Base-by-base conservation (phyloP, 192 early-diverging fungal genomes). In the Paraglomus occultum region DNA sequence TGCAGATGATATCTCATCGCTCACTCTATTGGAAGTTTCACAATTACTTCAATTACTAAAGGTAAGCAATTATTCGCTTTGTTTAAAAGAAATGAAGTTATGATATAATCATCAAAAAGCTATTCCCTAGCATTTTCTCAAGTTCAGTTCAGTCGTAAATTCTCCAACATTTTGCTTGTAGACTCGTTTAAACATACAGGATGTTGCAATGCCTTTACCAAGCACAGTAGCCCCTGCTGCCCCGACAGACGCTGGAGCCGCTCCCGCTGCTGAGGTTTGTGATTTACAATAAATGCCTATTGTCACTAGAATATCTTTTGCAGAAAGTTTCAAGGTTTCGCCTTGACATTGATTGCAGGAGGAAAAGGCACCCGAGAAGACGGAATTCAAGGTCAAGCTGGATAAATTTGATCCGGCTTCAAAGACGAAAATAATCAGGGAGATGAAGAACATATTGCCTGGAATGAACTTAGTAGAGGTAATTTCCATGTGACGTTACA, bases 351-450 rank as follows among this genome's bases (percentile, higher is more conserved):
- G 9, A 15, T 43, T 23, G 47, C 59, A 84, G 76, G 87, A 92
- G 82, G 94, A 93, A 73, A 95, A 96, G 83, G 83, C 92, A 23
- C 88, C 77, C 1, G 97, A 94, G 70, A 94, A 96, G 89, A 92
- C 94, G 20, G 88, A 91, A 66, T 97, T 99, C 85, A 94, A 86
- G 75, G 92, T 99, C 69, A 99, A 91, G 83, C 87, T 99, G 42
- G 94, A 95, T 68, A 95, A 94, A 89, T 90, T 96, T 67, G 94
- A 97, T 72, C 89, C 94, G 22, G 88, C 91, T 22, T 80, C 91
- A 65, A 99, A 99, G 82, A 94, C 97, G 71, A 99, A 99, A 86
- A 87, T 99, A 53, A 99, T 99, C 72, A 89, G 92, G 78, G 97
- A 99, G 82, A 94, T 99, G 71, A 97, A 97, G 87, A 90, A 86